Base-by-base conservation (phyloP, 1,284 basidiomycete genomes). In the Fomes fomentarius region DNA sequence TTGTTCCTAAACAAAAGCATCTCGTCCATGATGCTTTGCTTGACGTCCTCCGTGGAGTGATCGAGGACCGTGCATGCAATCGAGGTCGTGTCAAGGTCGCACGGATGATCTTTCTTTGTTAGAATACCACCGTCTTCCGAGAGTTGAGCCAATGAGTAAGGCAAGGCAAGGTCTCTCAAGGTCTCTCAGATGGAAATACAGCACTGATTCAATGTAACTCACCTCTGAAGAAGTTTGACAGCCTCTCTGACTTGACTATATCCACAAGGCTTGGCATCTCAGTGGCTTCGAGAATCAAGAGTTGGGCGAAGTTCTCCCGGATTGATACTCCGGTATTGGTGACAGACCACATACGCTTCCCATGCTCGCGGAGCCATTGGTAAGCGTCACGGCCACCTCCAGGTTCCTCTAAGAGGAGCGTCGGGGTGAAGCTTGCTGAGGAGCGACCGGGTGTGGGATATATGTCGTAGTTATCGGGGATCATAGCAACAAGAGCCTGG, bases 231-330 rank as follows among this genome's bases (percentile, higher is more conserved):
- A 84, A 71, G 52, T 83, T 57, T n/a, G n/a, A 2, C 76, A 76
- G 0, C 80, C 75, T 3, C 77, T 75, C 49, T 78, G 69, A 3
- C 69, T 65, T 81, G 79, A 82, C 61, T 80, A 83, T 1, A 76
- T 79, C 46, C 6, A 45, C 54, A 15, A 56, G 42, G 9, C 10
- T 24, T 17, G 12, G 19, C 75, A 83, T 73, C 9, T 68, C 62
- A 0, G 80, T 83, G 4, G 74, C 70, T 51, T 85, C 83, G 4
- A 82, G 67, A 47, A 85, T 79, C 7, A 85, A 70, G 3, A 84
- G 72, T 58, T 84, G 82, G 1, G 78, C 71, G 55, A 82, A 84
- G 58, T 82, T 82, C 64, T 84, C 81, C 38, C 71, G 59, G 8
- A 83, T 60, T 17, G 66, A 57, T 0, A 75, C 61, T 7, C 76